Conservation (phyloP, 2,329 filamentous ascomycete genomes). For the Colletotrichum liriopes region DNA sequence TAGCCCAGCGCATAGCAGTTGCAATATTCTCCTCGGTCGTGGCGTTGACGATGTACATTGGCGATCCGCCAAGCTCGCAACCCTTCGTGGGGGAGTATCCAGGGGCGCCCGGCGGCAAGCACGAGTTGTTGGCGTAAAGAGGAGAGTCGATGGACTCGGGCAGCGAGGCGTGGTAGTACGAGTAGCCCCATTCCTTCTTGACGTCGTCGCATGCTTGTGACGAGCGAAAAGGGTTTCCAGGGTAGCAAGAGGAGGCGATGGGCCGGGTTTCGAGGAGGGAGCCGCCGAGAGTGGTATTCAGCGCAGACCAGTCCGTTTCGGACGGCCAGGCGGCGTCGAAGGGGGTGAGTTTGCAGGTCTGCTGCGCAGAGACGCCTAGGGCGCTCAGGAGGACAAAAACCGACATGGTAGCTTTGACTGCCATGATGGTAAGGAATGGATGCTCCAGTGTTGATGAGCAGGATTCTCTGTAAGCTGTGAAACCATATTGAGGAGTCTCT, state of each 20-base stretch:
- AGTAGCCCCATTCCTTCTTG: conserved; percentile 15
- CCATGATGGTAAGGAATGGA: conserved; percentile 1
- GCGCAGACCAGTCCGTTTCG: conserved; percentile 53
- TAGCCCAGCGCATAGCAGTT: conserved; percentile 34
- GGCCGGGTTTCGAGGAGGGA: conserved; percentile 61
- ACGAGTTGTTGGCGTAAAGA: conserved; percentile 33
- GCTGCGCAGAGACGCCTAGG: conserved; percentile 16
- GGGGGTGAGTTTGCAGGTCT: conserved; percentile 27
- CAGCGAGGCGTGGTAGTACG: conserved; percentile 24
- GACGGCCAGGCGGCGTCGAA: conserved; percentile 32
- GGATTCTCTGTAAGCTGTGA: neutral
- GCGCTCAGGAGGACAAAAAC: neutral
- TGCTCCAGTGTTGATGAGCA: neutral
- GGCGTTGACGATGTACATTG: conserved; percentile 54
- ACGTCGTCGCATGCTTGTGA: conserved; percentile 23
- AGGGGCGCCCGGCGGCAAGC: conserved; percentile 12
- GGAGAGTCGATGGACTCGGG: conserved; percentile 26
- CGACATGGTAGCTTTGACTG: conserved; percentile 1
- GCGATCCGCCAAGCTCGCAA: conserved; percentile 53
- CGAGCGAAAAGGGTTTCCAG: conserved; percentile 42
- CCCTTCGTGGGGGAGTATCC: conserved; percentile 18
- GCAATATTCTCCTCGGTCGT: conserved; percentile 52
- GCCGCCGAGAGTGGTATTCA: conserved; percentile 63
- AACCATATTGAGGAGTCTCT: too few species aligned
- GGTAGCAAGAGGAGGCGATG: conserved; percentile 62